Conservation (phyloP, 495 filamentous ascomycete species). For the Corynascus novoguineensis region DNA sequence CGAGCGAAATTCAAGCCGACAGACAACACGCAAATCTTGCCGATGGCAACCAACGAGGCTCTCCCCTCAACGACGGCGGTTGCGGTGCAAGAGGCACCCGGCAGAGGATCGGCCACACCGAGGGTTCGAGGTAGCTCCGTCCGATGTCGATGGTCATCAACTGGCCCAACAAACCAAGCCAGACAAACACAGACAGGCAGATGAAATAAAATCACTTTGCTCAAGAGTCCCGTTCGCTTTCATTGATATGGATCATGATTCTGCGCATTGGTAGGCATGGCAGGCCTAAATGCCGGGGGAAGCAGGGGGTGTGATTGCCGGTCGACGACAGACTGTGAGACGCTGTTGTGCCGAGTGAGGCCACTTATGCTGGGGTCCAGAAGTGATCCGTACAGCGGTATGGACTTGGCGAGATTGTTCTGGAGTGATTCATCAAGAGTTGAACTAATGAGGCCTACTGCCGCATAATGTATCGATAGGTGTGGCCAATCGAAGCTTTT, state of each 20-base stretch:
- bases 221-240: not conserved
- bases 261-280: not conserved
- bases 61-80: slow-evolving; percentile 26
- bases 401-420: not conserved
- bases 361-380: not conserved
- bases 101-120: slow-evolving; percentile 11
- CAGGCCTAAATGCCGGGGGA: not conserved
- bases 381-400: not conserved
- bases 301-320: not conserved
- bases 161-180: slow-evolving; percentile 23
- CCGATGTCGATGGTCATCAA: slow-evolving; percentile 27
- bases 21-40: slow-evolving; percentile 7
- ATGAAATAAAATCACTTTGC: not conserved
- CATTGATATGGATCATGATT: not conserved
- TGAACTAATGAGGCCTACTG: not conserved
- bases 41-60: slow-evolving; percentile 11
- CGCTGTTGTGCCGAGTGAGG: not conserved
- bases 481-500: too few species aligned
- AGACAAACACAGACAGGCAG: slow-evolving; percentile 7
- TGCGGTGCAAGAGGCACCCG: slow-evolving; percentile 24
- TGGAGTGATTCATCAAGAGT: not conserved
- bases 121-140: slow-evolving; percentile 11
- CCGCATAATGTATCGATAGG: not conserved
- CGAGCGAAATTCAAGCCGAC: slow-evolving; percentile 6
- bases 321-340: too few species aligned